Percentiles rank a stretch among this genome's conserved stretches.
Evolutionary conservation across 129 eudicot genomes (phyloP).

Genomic region (Apium graveolens): DNA sequence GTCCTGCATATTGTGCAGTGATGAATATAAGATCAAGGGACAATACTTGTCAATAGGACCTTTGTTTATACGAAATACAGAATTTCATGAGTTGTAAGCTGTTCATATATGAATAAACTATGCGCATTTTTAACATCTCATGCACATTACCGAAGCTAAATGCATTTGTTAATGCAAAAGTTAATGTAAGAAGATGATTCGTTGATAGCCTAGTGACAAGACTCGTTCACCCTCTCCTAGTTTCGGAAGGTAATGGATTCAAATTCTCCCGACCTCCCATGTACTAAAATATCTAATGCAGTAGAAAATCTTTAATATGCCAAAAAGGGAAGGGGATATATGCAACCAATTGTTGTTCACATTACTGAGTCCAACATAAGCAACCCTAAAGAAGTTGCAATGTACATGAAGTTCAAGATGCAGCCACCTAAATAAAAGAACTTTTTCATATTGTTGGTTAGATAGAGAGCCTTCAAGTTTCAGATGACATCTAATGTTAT

Average conservation of each 20-base stretch:
- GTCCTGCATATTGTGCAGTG: slow-evolving; percentile 38
- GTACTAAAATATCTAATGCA: not conserved
- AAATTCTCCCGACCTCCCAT: not conserved
- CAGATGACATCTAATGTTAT: not conserved
- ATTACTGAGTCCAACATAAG: not conserved
- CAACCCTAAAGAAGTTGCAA: not conserved
- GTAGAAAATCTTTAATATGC: not conserved
- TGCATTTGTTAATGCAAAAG: too few relatives aligned
- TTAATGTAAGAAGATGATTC: not conserved
- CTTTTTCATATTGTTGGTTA: not conserved
- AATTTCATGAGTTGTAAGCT: not conserved
- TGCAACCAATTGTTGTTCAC: not conserved
- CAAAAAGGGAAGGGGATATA: not conserved
- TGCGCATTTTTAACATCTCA: not conserved
- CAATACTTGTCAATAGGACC: not conserved
- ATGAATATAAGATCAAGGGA: not conserved
- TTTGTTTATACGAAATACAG: not conserved
- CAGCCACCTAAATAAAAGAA: not conserved
- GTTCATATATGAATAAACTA: not conserved
- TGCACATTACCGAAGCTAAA: not conserved
- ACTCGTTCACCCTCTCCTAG: not conserved
- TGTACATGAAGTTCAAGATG: not conserved
- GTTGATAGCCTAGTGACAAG: not conserved
- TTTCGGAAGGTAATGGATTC: not conserved
- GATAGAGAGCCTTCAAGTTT: not conserved